Evolutionary conservation across 169 alveolate species (phyloP).

Genomic region (Toxoplasma gondii): DNA sequence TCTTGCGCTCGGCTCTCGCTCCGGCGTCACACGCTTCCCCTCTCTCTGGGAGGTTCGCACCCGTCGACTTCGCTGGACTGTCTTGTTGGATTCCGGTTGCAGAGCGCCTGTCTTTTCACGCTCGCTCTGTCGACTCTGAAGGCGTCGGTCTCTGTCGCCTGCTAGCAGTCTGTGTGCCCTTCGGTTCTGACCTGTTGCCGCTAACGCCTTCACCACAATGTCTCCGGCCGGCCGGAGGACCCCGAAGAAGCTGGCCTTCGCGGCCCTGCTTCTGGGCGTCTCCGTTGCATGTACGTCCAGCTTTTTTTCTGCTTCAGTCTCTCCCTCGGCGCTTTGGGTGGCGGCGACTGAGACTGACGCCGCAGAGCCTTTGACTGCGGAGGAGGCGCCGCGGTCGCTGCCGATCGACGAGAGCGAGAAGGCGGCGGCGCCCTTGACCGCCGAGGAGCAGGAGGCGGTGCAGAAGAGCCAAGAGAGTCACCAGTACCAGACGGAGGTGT

Average conservation of each 20-base stretch:
- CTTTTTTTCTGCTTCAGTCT: not conserved
- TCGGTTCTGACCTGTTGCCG: too few relatives aligned
- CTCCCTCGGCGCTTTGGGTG: not conserved
- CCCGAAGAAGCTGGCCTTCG: not conserved
- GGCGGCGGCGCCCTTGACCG: not conserved
- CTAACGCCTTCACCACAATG: not conserved
- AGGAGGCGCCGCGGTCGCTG: conserved; percentile 8
- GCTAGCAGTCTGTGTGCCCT: too few relatives aligned
- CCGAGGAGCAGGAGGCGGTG: not conserved
- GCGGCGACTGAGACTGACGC: not conserved
- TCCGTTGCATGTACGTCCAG: not conserved
- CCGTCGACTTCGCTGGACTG: too few relatives aligned
- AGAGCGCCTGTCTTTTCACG: too few relatives aligned
- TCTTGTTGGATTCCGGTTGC: too few relatives aligned
- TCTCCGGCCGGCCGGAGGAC: not conserved
- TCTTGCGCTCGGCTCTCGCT: too few relatives aligned
- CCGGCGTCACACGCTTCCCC: too few relatives aligned
- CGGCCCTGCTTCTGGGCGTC: not conserved
- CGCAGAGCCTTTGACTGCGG: not conserved
- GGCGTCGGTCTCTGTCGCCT: too few relatives aligned
- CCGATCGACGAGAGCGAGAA: not conserved
- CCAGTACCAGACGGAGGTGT: conserved; percentile 95
- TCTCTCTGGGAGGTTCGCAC: too few relatives aligned
- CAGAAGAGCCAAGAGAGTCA: conserved; percentile 67
- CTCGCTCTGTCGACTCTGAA: too few relatives aligned